Conservation (phyloP, 352 stramenopile species). For the Phytopythium boreale region DNA sequence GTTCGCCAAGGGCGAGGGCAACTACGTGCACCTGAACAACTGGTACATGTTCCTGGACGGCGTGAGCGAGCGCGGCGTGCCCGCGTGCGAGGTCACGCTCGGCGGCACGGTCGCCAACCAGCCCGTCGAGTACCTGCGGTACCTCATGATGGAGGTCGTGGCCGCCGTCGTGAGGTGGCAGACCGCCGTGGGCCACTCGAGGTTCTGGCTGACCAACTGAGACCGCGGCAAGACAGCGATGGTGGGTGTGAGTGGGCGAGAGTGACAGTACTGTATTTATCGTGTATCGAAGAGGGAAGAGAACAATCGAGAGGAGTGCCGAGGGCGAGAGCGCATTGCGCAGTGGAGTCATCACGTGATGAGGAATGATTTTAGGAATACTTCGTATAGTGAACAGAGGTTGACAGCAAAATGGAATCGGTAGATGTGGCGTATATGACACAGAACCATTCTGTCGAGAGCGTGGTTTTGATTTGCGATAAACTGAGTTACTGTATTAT, state of each 20-base stretch:
- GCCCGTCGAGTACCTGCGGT: slow-evolving; percentile 49
- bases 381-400: too few species aligned
- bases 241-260: slow-evolving; percentile 65
- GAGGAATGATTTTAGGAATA: too few species aligned
- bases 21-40: slow-evolving; percentile 63
- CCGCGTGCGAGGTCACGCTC: slow-evolving; percentile 62
- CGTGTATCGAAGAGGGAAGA: background rate
- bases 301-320: too few species aligned
- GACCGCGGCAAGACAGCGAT: slow-evolving; percentile 62
- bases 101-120: slow-evolving; percentile 51
- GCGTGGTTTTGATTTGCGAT: too few species aligned
- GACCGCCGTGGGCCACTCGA: slow-evolving; percentile 52
- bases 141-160: slow-evolving; percentile 66
- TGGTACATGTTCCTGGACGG: slow-evolving; percentile 77
- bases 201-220: slow-evolving; percentile 33
- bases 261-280: slow-evolving; percentile 3
- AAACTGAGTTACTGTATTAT: too few species aligned
- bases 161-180: slow-evolving; percentile 65
- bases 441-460: too few species aligned
- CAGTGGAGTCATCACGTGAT: background rate
- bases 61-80: slow-evolving; percentile 11
- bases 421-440: too few species aligned
- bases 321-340: background rate
- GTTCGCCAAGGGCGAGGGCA: slow-evolving; percentile 46
- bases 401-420: too few species aligned